phyloP scores from a whole-genome alignment of 1,284 basidiomycete genomes.

The Peniophora sp. region DNA sequence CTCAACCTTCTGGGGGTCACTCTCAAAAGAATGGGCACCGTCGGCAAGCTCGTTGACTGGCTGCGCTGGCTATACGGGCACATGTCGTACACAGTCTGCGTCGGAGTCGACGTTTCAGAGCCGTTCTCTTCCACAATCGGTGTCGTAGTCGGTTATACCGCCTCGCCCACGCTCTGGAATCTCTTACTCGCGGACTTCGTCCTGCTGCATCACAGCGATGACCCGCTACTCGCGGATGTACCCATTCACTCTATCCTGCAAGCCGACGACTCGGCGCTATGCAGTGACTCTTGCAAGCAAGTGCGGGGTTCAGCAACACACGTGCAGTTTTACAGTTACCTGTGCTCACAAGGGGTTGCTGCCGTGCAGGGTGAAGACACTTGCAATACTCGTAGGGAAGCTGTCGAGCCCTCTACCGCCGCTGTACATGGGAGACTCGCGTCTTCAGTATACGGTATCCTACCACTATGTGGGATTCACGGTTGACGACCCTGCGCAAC shows the following conservation, averaged over 20 bases:
- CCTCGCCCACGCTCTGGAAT: slow-evolving; percentile 25
- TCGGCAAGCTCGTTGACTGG: slow-evolving; percentile 24
- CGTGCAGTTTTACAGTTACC: too few species aligned
- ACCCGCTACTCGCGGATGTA: slow-evolving; percentile 13
- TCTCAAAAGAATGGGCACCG: slow-evolving; percentile 13
- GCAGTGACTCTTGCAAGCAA: slow-evolving; percentile 6
- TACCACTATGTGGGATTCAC: too few species aligned
- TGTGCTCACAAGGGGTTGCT: too few species aligned
- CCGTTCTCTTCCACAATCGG: slow-evolving; percentile 17
- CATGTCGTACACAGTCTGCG: slow-evolving; percentile 19
- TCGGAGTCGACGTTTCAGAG: slow-evolving; percentile 16
- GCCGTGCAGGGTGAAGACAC: too few species aligned
- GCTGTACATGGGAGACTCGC: too few species aligned
- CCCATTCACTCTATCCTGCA: slow-evolving; percentile 17
- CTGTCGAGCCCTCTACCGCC: too few species aligned
- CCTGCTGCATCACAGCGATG: slow-evolving; percentile 8
- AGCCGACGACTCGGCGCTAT: slow-evolving; percentile 22
- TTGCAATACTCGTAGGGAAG: too few species aligned
- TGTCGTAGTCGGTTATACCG: slow-evolving; percentile 22
- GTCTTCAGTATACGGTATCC: too few species aligned
- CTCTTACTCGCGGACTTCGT: slow-evolving; percentile 21
- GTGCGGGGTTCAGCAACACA: too few species aligned
- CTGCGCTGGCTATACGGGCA: slow-evolving; percentile 17
- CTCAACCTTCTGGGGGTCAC: slow-evolving; percentile 22
- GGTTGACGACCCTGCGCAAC: too few species aligned